These are phyloP conservation scores for Larix sibirica DNA, from an alignment of 83 land plant genomes.

Conservation along the genomic window DNA sequence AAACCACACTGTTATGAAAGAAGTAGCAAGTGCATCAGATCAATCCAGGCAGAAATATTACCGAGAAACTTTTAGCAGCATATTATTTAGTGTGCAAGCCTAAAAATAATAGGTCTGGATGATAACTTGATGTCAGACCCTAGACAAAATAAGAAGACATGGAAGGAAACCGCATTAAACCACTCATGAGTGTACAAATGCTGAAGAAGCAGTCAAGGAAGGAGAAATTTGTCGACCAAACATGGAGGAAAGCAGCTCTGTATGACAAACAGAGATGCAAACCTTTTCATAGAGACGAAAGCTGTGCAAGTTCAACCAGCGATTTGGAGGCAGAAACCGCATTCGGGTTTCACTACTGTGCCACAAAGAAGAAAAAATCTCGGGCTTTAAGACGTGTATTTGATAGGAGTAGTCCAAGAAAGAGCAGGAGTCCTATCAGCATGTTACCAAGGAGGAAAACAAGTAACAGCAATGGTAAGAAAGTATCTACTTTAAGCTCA, in stretches of 20 bases:
- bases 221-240: neutral
- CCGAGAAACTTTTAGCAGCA: no score
- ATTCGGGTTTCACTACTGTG: neutral
- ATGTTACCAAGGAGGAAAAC: neutral
- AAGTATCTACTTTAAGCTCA: neutral
- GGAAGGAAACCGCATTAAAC: neutral
- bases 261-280: neutral
- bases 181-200: neutral
- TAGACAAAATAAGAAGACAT: neutral
- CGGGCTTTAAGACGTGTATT: neutral
- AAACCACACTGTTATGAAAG: no score
- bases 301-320: conserved; percentile 1
- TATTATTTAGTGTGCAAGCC: no score
- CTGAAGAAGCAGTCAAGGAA: neutral
- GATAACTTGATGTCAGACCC: no score
- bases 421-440: neutral
- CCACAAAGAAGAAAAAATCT: neutral
- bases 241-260: neutral
- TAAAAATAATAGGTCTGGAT: no score
- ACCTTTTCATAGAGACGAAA: neutral
- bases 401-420: neutral
- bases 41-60: no score
- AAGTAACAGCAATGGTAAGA: neutral
- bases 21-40: no score
- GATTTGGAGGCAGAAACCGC: conserved; percentile 9